phyloP scores from a whole-genome alignment of 1,284 basidiomycete species.

The Stygiomarasmius scandens region DNA sequence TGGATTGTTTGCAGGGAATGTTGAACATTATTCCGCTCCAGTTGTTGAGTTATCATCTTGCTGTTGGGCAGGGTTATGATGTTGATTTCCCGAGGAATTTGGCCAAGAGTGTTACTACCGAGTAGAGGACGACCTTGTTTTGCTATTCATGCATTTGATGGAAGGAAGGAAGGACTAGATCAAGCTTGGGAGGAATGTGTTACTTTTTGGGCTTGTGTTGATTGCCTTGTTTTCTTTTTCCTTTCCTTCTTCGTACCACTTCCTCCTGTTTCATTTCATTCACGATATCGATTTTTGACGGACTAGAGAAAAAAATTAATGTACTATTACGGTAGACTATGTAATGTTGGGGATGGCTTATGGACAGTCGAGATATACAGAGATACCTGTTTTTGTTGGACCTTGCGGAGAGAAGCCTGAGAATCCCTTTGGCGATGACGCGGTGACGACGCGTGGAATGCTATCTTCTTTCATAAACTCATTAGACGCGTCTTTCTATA shows the following conservation, averaged over 20 bases:
- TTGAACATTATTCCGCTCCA: conserved; percentile 98
- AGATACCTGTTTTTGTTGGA: not conserved
- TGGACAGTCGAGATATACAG: not conserved
- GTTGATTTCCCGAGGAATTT: conserved; percentile 99
- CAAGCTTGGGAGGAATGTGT: not conserved
- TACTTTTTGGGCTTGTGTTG: not conserved
- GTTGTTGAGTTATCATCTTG: conserved; percentile 95
- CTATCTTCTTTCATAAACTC: too few relatives aligned
- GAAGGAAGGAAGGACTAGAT: not conserved
- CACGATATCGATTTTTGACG: too few relatives aligned
- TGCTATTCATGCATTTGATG: not conserved
- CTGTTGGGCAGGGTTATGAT: conserved; percentile 93
- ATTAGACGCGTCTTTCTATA: too few relatives aligned
- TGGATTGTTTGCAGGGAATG: conserved; percentile 95
- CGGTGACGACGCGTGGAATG: too few relatives aligned
- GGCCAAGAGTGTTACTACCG: conserved; percentile 84
- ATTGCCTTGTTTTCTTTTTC: not conserved
- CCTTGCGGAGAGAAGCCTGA: too few relatives aligned
- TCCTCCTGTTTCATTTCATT: too few relatives aligned
- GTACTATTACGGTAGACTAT: not conserved
- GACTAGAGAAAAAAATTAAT: not conserved
- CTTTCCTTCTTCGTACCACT: not conserved
- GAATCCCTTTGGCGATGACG: too few relatives aligned
- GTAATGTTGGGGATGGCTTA: not conserved
- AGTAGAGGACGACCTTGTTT: conserved; percentile 49